A percentile compares a stretch with the other conserved stretches of the same genome.
These are phyloP conservation scores for Hygrocybe coccinea DNA, from an alignment of 768 basidiomycete species.

Conservation along the genomic window DNA sequence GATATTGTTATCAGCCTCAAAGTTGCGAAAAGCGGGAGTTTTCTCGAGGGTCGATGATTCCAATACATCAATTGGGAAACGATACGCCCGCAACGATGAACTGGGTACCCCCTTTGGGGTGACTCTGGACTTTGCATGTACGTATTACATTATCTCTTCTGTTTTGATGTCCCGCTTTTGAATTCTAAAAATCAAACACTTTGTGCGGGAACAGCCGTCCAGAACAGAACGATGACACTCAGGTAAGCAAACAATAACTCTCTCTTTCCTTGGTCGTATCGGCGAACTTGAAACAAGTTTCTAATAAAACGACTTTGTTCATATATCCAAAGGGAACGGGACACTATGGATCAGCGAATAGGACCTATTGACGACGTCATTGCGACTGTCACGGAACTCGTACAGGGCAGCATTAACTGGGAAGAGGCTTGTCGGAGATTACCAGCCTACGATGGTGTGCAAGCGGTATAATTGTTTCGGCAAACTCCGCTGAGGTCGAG, in stretches of 20 bases:
- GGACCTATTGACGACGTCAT: slow-evolving; percentile 88
- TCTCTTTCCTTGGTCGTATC: no score
- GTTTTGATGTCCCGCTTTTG: slow-evolving; percentile 2
- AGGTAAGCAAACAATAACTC: slow-evolving; percentile 74
- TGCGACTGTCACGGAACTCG: slow-evolving; percentile 69
- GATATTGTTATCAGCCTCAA: slow-evolving; percentile 56
- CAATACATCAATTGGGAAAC: slow-evolving; percentile 89
- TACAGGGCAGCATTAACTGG: slow-evolving; percentile 75
- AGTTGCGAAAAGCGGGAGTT: slow-evolving; percentile 83
- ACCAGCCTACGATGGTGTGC: slow-evolving; percentile 81
- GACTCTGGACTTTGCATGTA: slow-evolving; percentile 89
- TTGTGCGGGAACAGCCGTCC: slow-evolving; percentile 53
- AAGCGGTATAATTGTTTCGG: slow-evolving; percentile 48
- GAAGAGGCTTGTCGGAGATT: slow-evolving; percentile 62
- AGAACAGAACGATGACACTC: slow-evolving; percentile 91
- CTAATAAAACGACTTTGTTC: not conserved
- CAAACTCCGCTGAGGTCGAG: no score
- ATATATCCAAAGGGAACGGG: slow-evolving; percentile 65
- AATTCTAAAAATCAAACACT: slow-evolving; percentile 2
- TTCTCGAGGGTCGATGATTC: slow-evolving; percentile 96
- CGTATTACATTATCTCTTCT: slow-evolving; percentile 27
- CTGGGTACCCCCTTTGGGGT: slow-evolving; percentile 96
- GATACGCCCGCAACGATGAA: slow-evolving; percentile 97
- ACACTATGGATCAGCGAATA: slow-evolving; percentile 90
- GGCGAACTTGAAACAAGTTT: no score